Conservation (phyloP, 2,329 filamentous ascomycete genomes). For the Aspergillus awamori region DNA sequence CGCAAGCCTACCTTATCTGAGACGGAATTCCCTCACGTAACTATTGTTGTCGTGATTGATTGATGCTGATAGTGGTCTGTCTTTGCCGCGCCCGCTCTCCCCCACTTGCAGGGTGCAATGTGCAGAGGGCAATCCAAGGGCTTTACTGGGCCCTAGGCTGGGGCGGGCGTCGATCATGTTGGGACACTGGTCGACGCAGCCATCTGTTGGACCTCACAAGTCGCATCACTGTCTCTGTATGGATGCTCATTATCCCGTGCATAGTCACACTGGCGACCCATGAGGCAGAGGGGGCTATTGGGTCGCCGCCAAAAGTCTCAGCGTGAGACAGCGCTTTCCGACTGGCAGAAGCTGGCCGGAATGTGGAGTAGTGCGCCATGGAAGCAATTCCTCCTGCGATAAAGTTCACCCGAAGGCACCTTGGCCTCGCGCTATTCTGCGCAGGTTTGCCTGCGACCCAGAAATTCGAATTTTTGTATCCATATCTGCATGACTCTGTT, state of each 20-base stretch:
- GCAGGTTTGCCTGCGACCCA: constrained; percentile 4
- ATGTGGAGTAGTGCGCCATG: constrained; percentile 9
- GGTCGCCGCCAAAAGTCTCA: constrained; percentile 1
- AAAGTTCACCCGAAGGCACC: constrained; percentile 17
- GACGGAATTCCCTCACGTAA: constrained; percentile 1
- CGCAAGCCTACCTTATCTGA: neutral
- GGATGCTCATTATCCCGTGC: neutral
- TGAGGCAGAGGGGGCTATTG: neutral
- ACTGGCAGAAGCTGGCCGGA: constrained; percentile 8
- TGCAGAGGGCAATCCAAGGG: neutral
- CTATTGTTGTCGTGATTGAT: neutral
- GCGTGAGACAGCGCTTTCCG: neutral
- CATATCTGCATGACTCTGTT: constrained; percentile 7
- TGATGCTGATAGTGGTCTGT: neutral
- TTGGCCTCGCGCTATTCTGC: constrained; percentile 12
- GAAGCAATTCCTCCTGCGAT: constrained; percentile 14
- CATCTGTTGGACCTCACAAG: neutral
- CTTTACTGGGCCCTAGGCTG: neutral
- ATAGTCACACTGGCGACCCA: constrained; percentile 1
- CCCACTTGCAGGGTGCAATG: constrained; percentile 6
- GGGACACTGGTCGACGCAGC: neutral
- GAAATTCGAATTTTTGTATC: constrained; percentile 9
- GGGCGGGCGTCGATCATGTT: constrained; percentile 1
- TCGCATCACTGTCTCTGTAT: neutral
- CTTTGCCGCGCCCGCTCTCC: neutral